Evolutionary conservation across 768 basidiomycete species (phyloP), one percentile per base, ranked within the genome.

Genomic region (Tulasnella sp.): DNA sequence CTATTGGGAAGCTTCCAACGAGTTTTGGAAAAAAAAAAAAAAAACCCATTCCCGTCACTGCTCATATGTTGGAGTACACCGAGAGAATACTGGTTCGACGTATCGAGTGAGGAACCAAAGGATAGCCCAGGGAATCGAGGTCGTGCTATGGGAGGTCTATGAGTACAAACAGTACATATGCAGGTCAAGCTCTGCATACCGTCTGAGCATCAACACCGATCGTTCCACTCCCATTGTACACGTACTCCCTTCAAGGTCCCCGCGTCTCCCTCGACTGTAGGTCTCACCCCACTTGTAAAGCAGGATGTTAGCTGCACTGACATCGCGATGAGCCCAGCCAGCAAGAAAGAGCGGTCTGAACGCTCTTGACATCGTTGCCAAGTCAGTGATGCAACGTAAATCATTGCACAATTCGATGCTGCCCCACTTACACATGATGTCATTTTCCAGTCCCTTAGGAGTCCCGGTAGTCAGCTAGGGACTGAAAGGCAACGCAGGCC

Each of bases 261-360:
- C 49, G 7, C 24, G 21, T 8, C 17, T 51, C 4, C 49, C 52
- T 53, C 19, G 52, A 11, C 12, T 9, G 22, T 38, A 15, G 4
- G 5, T n/a, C n/a, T n/a, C 52, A 21, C 24, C 30, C 15, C 4
- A n/a, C 30, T 30, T 53, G 52, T 8, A 53, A 27, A 9, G 17
- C 15, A 19, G 25, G 49, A 51, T 24, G 24, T 51, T 51, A 7
- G 24, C 49, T 30, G 49, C 17, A 29, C 49, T 51, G 5, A 51
- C 31, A 30, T 51, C 49, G 22, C 49, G 49, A 51, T 51, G 49
- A 27, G 31, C 52, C 52, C 52, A 53, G 9, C 52, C 52, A 53
- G 52, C 29, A 31, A 53, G 52, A 31, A 53, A 53, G 25, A 53
- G 25, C n/a, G 42, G 52, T 38, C 31, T 2, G 17, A 53, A 31